Evolutionary conservation across 2,329 filamentous ascomycete species (phyloP), one percentile per base, ranked within the genome.

Genomic region (Sphaceloma murrayae): DNA sequence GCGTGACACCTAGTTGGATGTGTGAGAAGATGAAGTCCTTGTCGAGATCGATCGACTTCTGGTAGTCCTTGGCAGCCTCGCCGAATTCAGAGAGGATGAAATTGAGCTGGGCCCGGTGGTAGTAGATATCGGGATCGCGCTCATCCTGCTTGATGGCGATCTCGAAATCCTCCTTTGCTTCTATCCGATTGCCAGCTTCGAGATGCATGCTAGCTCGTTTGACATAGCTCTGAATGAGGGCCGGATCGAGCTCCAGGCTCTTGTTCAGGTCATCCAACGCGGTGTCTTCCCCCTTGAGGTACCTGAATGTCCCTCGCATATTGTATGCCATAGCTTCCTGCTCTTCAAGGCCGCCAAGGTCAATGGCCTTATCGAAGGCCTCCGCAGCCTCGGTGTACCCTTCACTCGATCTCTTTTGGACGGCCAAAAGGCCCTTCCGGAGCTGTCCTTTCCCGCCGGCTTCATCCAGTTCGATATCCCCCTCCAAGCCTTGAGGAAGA

Each of bases 141-240:
- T 78, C 74, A 68, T 95, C 88, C 63, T 94, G 83, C 54, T 77
- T 73, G 55, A 93, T 77, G 26, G 91, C 91, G 55, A 81, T 75
- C 52, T 83, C 82, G 58, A 98, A 95, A 64, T 96, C 89, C 48
- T 80, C 75, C 48, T 86, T 81, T 31, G 91, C 89, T 58, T 81
- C 80, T n/a, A 87, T 82, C 44, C 85, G 83, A 58, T 89, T 80
- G 51, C 85, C 88, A 49, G 91, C 79, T 68, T 98, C 91, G 29
- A 98, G 74, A 63, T 93, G 85, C 82, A 98, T 94, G 73, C 88
- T 96, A 45, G 91, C 91, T 48, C 91, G 83, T 75, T 98, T 98
- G 69, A 98, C 94, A 65, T 93, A 96, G 69, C 85, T 94, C 69
- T 98, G 91, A 5, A 87, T 93, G 68, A 96, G 73, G 6, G 77